Percentiles rank a stretch among this genome's conserved stretches.
These are phyloP conservation scores for Nannizzia gypsea DNA, from an alignment of 2,329 filamentous ascomycete species.

Conservation along the genomic window DNA sequence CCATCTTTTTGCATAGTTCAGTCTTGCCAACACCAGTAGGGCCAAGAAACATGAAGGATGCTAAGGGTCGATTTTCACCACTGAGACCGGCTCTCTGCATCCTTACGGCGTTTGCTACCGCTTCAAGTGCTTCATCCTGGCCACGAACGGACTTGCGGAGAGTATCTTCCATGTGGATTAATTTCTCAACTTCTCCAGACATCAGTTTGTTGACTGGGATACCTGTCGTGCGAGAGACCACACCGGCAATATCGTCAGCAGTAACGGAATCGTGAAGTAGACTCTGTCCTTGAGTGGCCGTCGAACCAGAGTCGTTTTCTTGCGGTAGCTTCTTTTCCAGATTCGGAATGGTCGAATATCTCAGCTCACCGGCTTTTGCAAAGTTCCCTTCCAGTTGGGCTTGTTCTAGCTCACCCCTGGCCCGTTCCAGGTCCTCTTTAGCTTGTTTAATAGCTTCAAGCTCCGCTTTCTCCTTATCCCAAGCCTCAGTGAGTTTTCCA, in stretches of 20 bases:
- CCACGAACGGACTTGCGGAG: conserved; percentile 74
- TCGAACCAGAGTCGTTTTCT: conserved; percentile 41
- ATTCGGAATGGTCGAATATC: conserved; percentile 74
- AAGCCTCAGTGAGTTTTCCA: conserved; percentile 61
- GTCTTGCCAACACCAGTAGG: conserved; percentile 97
- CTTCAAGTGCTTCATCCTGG: conserved; percentile 84
- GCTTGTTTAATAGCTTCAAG: conserved; percentile 78
- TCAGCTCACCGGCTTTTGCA: conserved; percentile 74
- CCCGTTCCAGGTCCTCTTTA: conserved; percentile 79
- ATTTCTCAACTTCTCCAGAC: conserved; percentile 82
- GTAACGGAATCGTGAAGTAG: conserved; percentile 92
- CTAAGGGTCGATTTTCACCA: conserved; percentile 80
- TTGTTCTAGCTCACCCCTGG: conserved; percentile 71
- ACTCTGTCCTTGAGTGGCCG: conserved; percentile 37
- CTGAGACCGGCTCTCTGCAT: conserved; percentile 87
- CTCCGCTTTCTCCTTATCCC: conserved; percentile 80
- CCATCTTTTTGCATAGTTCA: conserved; percentile 92
- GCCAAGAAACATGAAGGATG: conserved; percentile 94
- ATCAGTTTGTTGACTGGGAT: conserved; percentile 90
- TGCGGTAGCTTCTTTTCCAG: conserved; percentile 69
- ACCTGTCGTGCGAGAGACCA: conserved; percentile 82
- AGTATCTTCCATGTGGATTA: conserved; percentile 90
- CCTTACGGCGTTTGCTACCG: conserved; percentile 83
- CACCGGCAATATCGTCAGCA: conserved; percentile 81
- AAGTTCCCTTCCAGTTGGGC: conserved; percentile 84